Percentiles rank a stretch among this genome's conserved stretches.
phyloP scores from a whole-genome alignment of 805 yeast species.

The Starmerella ratchasimensis region DNA sequence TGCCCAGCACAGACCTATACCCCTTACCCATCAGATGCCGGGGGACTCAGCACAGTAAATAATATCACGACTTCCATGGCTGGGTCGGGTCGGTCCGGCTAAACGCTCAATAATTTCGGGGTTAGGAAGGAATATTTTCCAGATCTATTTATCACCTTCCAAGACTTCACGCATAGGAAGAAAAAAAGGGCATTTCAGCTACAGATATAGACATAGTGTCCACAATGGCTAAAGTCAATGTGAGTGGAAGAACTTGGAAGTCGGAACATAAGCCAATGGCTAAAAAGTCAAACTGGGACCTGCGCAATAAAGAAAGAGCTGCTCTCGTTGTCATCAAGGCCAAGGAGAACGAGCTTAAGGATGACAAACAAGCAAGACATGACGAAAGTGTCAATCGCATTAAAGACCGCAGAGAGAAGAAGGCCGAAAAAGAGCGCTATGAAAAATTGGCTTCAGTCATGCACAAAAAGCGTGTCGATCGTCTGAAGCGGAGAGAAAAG shows the following conservation, averaged over 20 bases:
- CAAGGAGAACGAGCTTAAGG: conserved; percentile 57
- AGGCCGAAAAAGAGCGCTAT: conserved; percentile 81
- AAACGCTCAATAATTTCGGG: too few relatives aligned
- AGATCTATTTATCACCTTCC: too few relatives aligned
- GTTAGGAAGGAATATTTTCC: too few relatives aligned
- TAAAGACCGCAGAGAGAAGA: conserved; percentile 63
- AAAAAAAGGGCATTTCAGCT: background rate
- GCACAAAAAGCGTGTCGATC: conserved; percentile 84
- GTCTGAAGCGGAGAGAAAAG: conserved; percentile 83
- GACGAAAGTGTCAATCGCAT: conserved; percentile 30
- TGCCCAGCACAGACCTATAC: too few relatives aligned
- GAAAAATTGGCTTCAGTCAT: conserved; percentile 70
- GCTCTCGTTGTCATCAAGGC: conserved; percentile 55
- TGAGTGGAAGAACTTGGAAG: conserved; percentile 30
- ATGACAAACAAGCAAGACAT: conserved; percentile 56
- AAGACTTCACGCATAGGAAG: too few relatives aligned
- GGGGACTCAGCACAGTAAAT: too few relatives aligned
- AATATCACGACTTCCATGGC: too few relatives aligned
- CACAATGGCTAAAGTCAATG: conserved; percentile 20
- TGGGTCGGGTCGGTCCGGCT: too few relatives aligned
- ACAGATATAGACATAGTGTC: background rate
- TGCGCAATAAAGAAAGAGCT: conserved; percentile 50
- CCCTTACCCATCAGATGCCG: too few relatives aligned
- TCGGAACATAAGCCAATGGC: conserved; percentile 24
- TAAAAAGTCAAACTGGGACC: conserved; percentile 43